Conservation (phyloP, 2,329 filamentous ascomycete species). For the Sarocladium oryzae region DNA sequence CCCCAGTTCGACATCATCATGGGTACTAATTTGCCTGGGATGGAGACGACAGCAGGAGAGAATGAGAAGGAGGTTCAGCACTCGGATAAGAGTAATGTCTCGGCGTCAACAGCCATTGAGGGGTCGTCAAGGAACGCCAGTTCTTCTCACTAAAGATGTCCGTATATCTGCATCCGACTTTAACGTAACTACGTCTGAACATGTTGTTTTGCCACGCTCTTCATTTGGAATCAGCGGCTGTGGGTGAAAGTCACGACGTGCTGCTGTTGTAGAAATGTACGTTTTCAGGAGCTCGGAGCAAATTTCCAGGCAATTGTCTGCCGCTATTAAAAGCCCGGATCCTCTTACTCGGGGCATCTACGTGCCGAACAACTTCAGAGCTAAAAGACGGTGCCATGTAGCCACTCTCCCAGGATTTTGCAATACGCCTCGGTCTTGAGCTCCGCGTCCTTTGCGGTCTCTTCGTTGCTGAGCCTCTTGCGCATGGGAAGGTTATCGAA, state of each 20-base stretch:
- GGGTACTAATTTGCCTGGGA: conserved; percentile 1
- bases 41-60: neutral
- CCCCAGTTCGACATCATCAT: conserved; percentile 6
- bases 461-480: neutral
- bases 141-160: neutral
- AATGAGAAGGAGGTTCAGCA: neutral
- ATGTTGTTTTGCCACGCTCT: too few relatives aligned
- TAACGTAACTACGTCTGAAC: too few relatives aligned
- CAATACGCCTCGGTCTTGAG: conserved; percentile 1
- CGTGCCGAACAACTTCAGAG: too few relatives aligned
- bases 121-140: neutral
- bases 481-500: neutral
- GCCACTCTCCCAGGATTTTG: neutral
- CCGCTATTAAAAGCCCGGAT: too few relatives aligned
- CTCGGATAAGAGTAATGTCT: neutral
- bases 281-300: too few relatives aligned
- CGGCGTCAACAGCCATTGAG: neutral
- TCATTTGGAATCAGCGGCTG: too few relatives aligned
- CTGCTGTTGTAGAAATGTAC: too few relatives aligned
- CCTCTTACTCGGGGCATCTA: too few relatives aligned
- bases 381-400: neutral
- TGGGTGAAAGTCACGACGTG: too few relatives aligned
- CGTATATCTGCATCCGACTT: too few relatives aligned
- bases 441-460: neutral
- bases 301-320: too few relatives aligned